Percentiles rank a stretch among this genome's conserved stretches.
Evolutionary conservation across 371 early-diverging fungal genomes (phyloP).

Genomic region (Mortierella sp.): DNA sequence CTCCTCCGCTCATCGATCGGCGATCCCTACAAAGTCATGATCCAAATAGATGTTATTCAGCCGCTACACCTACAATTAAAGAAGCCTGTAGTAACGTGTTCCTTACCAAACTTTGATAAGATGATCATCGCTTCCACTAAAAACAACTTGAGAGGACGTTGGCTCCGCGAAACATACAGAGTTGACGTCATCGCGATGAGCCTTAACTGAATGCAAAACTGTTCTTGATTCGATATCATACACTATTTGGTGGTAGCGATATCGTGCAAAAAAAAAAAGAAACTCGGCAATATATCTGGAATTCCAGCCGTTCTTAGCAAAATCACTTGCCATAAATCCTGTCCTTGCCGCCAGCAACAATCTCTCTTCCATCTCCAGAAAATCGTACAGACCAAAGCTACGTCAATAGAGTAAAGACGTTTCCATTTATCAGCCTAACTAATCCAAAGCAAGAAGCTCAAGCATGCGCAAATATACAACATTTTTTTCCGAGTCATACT

Average conservation of each 20-base stretch:
- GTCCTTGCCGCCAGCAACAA: constrained; percentile 67
- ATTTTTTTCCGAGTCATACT: constrained; percentile 33
- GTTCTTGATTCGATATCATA: constrained; percentile 67
- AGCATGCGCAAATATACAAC: not conserved
- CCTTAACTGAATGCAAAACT: constrained; percentile 60
- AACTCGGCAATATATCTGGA: not conserved
- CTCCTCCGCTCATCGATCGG: constrained; percentile 58
- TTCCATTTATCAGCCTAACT: not conserved
- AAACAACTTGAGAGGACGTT: constrained; percentile 66
- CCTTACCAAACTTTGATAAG: constrained; percentile 68
- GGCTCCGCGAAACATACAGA: constrained; percentile 74
- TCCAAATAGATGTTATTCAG: not conserved
- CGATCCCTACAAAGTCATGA: constrained; percentile 62
- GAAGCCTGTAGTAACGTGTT: not conserved
- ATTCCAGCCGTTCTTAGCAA: not conserved
- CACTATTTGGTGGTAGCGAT: constrained; percentile 44
- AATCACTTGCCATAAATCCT: constrained; percentile 58
- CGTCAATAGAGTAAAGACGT: not conserved
- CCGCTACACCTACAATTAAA: not conserved
- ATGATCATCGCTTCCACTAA: constrained; percentile 74
- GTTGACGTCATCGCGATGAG: constrained; percentile 68
- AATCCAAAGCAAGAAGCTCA: not conserved
- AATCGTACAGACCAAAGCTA: constrained; percentile 77
- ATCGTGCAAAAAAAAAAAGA: not conserved
- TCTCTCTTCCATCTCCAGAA: constrained; percentile 66